Conservation (phyloP, 2,329 filamentous ascomycete species). For the Lithohypha guttulata region DNA sequence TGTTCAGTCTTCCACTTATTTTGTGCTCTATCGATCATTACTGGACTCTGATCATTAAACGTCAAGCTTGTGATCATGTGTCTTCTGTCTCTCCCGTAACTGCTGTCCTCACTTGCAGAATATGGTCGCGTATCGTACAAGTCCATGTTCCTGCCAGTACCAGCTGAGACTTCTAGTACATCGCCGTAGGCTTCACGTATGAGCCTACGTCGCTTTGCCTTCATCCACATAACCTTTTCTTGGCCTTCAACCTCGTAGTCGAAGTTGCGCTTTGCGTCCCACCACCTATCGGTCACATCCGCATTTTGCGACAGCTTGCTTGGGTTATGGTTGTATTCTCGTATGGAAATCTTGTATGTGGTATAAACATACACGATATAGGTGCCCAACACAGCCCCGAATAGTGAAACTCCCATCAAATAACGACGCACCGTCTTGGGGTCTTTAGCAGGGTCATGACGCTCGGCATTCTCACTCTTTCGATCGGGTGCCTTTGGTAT, state of each 20-base stretch:
- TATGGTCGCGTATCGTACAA: slow-evolving; percentile 32
- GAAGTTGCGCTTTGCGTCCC: slow-evolving; percentile 32
- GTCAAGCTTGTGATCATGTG: slow-evolving; percentile 30
- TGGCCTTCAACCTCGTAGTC: slow-evolving; percentile 37
- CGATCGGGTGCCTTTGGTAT: not conserved
- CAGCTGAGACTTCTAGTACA: slow-evolving; percentile 40
- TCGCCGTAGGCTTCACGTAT: slow-evolving; percentile 34
- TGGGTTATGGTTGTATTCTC: slow-evolving; percentile 11
- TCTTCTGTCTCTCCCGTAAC: slow-evolving; percentile 18
- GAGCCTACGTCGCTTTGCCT: slow-evolving; percentile 34
- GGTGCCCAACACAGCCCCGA: slow-evolving; percentile 31
- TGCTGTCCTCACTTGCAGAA: slow-evolving; percentile 6
- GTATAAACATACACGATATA: slow-evolving; percentile 36
- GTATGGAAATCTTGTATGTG: slow-evolving; percentile 31
- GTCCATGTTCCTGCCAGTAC: slow-evolving; percentile 39
- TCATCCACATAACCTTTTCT: slow-evolving; percentile 30
- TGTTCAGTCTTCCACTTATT: slow-evolving; percentile 29
- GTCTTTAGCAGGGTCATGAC: not conserved
- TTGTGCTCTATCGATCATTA: slow-evolving; percentile 38
- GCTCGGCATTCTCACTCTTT: not conserved
- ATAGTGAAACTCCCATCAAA: slow-evolving; percentile 29
- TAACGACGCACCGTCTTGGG: not conserved
- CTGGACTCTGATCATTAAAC: slow-evolving; percentile 38
- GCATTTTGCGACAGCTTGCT: slow-evolving; percentile 17
- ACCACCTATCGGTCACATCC: slow-evolving; percentile 39